These are phyloP conservation scores for Dovyalis caffra DNA, from an alignment of 345 rosid genomes.

Conservation along the genomic window DNA sequence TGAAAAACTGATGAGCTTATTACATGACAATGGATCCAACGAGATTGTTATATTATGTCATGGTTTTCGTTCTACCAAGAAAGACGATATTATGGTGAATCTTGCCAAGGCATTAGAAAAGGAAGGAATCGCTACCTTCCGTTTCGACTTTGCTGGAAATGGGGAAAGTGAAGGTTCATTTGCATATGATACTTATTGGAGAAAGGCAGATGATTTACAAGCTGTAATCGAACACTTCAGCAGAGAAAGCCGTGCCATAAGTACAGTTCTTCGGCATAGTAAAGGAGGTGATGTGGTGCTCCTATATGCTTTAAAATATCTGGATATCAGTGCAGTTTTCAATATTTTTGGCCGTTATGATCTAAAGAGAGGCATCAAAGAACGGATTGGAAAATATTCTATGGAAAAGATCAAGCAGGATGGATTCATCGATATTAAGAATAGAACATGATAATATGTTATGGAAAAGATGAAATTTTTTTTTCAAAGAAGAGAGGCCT, in stretches of 20 bases:
- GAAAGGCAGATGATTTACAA: conserved; percentile 26
- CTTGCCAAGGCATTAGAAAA: conserved; percentile 24
- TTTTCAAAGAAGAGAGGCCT: no score
- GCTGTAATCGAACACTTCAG: conserved; percentile 22
- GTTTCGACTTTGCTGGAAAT: conserved; percentile 32
- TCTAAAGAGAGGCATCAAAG: conserved; percentile 25
- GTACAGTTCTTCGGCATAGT: conserved; percentile 25
- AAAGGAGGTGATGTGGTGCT: conserved; percentile 30
- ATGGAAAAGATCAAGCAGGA: conserved; percentile 27
- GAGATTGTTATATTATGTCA: conserved; percentile 28
- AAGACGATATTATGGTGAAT: conserved; percentile 13
- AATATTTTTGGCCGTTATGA: conserved; percentile 35
- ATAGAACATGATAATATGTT: no score
- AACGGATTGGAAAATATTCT: conserved; percentile 23
- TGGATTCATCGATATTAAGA: conserved; percentile 24
- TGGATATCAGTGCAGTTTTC: conserved; percentile 19
- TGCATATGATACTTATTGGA: conserved; percentile 18
- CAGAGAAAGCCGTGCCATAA: conserved; percentile 15
- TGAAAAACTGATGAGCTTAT: conserved; percentile 30
- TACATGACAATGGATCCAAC: no score
- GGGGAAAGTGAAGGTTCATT: conserved; percentile 34
- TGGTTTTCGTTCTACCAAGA: conserved; percentile 28
- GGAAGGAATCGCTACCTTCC: no score
- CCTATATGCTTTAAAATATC: conserved; percentile 33
- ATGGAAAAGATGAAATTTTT: no score